Base-by-base conservation (phyloP, 805 yeast genomes). In the Teunomyces kruisii region DNA sequence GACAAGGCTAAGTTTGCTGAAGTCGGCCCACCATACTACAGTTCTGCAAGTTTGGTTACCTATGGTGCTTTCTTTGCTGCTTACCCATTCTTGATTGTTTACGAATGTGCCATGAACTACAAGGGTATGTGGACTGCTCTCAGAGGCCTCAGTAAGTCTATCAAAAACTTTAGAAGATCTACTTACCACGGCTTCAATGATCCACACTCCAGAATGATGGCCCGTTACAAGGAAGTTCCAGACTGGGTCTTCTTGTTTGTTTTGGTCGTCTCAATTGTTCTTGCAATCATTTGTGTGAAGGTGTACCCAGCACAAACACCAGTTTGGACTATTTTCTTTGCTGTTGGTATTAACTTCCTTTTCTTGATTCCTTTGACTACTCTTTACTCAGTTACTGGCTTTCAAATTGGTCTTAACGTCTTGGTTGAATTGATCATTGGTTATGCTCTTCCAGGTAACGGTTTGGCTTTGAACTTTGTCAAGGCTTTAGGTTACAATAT, bases 401-500 rank as follows among this genome's bases (percentile, higher is more conserved):
- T 50, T 53, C 48, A 51, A 24, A 61, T 67, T 40, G 67, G 65
- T 15, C 63, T 67, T 42, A 68, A 67, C 42, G 72, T 67, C 6
- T 60, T 68, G 54, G 66, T 65, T 12, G 70, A 68, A 49, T 60
- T 68, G 50, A 62, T 68, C 48, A 52, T 65, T 39, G 73, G 73
- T 28, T 65, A 65, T 48, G 70, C 71, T 2, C 45, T 65, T 36
- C 72, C 71, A 17, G 73, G 73, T 41, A 67, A 67, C 45, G 65
- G 66, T 35, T 47, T 58, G 41, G 72, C 72, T 9, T 53, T 64
- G 54, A 61, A 55, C 74, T 73, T 79, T 53, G 72, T 81, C 67
- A 82, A 82, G 61, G 77, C 83, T 7, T 76, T 74, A 52, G 84
- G 86, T 15, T 79, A 74, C 58, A 76, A 76, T 51, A 72, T 80